Evolutionary conservation across 2,329 filamentous ascomycete genomes (phyloP).

Genomic region (Remersonia thermophila): DNA sequence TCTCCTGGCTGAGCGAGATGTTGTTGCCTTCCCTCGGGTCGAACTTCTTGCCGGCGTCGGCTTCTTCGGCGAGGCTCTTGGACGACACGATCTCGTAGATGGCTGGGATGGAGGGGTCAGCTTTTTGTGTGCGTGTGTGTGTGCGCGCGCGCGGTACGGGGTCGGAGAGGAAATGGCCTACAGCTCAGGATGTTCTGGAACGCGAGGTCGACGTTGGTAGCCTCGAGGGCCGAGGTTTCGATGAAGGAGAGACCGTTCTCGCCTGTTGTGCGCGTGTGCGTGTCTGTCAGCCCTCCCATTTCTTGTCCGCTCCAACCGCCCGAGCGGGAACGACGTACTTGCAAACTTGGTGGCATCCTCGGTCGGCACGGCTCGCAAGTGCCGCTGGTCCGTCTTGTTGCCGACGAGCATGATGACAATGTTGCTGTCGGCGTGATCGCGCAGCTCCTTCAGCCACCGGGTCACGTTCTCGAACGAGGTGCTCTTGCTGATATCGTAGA

Average conservation of each 20-base stretch:
- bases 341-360: conserved; percentile 98
- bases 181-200: conserved; percentile 99
- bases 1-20: conserved; percentile 74
- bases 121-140: conserved; percentile 2
- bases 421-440: conserved; percentile 95
- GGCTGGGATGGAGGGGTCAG: conserved; percentile 43
- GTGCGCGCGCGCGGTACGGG: background rate
- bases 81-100: conserved; percentile 99
- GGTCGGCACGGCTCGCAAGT: conserved; percentile 90
- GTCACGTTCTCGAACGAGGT: conserved; percentile 99
- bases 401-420: conserved; percentile 99
- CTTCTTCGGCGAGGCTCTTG: conserved; percentile 88
- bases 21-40: conserved; percentile 50
- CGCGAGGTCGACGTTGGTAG: conserved; percentile 96
- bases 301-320: background rate
- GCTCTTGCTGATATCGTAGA: conserved; percentile 99
- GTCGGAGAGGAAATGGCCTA: no score
- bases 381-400: conserved; percentile 99
- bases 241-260: conserved; percentile 98
- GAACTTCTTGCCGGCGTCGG: conserved; percentile 62
- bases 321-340: conserved; percentile 44
- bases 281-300: conserved; percentile 18
- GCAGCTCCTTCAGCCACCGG: conserved; percentile 95
- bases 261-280: conserved; percentile 54
- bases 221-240: conserved; percentile 95